phyloP scores from a whole-genome alignment of 2,329 filamentous ascomycete species.

The Arthrobotrys sphaeroides region DNA sequence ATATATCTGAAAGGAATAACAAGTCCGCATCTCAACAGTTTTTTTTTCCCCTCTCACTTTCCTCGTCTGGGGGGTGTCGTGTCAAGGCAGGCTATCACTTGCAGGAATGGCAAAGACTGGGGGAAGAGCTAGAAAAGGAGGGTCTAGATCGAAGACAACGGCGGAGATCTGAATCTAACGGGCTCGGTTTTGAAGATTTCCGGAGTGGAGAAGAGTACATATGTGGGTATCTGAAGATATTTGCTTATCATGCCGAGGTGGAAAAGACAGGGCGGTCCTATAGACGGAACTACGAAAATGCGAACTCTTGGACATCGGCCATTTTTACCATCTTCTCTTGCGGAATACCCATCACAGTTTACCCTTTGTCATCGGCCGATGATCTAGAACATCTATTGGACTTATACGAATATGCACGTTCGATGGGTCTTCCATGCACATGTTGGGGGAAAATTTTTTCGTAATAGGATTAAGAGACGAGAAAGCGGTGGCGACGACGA shows the following conservation, averaged over 20 bases:
- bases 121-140: neutral
- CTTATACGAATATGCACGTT: constrained; percentile 1
- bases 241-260: constrained; percentile 18
- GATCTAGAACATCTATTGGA: neutral
- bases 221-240: neutral
- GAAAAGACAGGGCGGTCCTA: neutral
- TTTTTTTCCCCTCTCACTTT: constrained; percentile 8
- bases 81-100: neutral
- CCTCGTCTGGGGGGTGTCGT: neutral
- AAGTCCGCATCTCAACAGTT: constrained; percentile 35
- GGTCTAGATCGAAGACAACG: constrained; percentile 17
- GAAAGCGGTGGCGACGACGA: neutral
- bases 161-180: constrained; percentile 8
- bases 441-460: neutral
- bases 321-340: neutral
- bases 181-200: neutral
- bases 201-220: neutral
- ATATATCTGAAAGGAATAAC: constrained; percentile 20
- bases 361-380: neutral
- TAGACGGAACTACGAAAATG: neutral
- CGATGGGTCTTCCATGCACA: constrained; percentile 3
- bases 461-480: neutral
- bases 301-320: constrained; percentile 14
- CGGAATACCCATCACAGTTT: neutral
- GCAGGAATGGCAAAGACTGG: constrained; percentile 4